Percentiles rank a stretch among this genome's conserved stretches.
phyloP scores from a whole-genome alignment of 495 filamentous ascomycete genomes.

The Penicillium bovifimosum region DNA sequence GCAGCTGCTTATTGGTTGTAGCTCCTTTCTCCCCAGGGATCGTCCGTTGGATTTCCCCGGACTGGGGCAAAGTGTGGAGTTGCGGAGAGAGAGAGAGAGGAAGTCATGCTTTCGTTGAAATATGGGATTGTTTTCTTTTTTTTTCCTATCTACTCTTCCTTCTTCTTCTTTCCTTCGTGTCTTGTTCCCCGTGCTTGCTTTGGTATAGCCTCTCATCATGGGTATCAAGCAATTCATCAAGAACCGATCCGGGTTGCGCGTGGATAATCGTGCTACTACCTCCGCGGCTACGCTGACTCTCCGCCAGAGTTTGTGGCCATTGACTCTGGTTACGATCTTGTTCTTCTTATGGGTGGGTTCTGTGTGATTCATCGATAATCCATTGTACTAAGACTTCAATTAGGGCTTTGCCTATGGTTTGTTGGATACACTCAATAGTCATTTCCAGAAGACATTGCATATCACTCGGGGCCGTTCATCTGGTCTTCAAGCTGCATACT shows the following conservation, averaged over 20 bases:
- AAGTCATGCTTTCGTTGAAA: slow-evolving; percentile 3
- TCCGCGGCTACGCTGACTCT: slow-evolving; percentile 54
- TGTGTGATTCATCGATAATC: background rate
- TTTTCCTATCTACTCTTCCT: too few relatives aligned
- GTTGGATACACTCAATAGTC: slow-evolving; percentile 45
- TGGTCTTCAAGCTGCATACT: slow-evolving; percentile 52
- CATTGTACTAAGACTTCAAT: background rate
- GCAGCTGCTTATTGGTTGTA: background rate
- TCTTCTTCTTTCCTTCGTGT: background rate
- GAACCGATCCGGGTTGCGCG: slow-evolving; percentile 28
- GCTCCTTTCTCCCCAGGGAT: background rate
- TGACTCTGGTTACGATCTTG: slow-evolving; percentile 49
- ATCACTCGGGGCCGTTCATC: slow-evolving; percentile 47
- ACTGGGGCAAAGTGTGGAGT: slow-evolving; percentile 6
- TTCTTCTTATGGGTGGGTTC: slow-evolving; percentile 63
- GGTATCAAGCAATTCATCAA: slow-evolving; percentile 27
- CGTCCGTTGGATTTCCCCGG: slow-evolving; percentile 1
- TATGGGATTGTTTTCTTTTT: background rate
- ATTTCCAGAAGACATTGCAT: slow-evolving; percentile 50
- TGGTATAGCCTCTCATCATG: slow-evolving; percentile 13
- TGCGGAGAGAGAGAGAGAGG: background rate
- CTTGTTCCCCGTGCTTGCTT: background rate
- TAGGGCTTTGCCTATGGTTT: slow-evolving; percentile 50
- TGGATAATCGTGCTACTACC: slow-evolving; percentile 47
- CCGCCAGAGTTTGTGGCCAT: slow-evolving; percentile 49